Percentiles rank a stretch among this genome's conserved stretches.
Evolutionary conservation across 805 yeast species (phyloP).

Genomic region (Pichia phayaonensis): DNA sequence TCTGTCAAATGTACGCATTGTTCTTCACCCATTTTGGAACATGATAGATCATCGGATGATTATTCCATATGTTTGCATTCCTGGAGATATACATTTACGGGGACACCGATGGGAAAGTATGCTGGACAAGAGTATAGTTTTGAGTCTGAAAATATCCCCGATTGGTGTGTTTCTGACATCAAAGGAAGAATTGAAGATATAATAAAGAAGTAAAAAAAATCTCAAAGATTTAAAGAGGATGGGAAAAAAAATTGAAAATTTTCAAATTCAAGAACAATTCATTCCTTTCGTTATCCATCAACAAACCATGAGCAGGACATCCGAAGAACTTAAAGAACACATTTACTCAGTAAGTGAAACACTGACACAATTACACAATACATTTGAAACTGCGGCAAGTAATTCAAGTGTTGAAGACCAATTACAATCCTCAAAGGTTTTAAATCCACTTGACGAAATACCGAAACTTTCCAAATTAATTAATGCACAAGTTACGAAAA

Average conservation of each 20-base stretch:
- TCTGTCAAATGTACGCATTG: slow-evolving; percentile 28
- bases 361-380: not conserved
- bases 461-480: slow-evolving; percentile 50
- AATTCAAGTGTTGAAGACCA: not conserved
- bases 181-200: not conserved
- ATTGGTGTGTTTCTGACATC: not conserved
- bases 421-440: slow-evolving; percentile 24
- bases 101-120: not conserved
- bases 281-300: not conserved
- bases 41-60: slow-evolving; percentile 13
- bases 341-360: not conserved
- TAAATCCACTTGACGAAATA: slow-evolving; percentile 47
- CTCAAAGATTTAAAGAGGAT: not conserved
- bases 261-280: not conserved
- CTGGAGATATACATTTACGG: slow-evolving; percentile 22
- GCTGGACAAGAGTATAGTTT: not conserved
- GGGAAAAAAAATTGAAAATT: not conserved
- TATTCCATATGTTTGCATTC: slow-evolving; percentile 40
- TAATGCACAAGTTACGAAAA: slow-evolving; percentile 71
- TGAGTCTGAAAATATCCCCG: not conserved
- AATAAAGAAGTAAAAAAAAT: not conserved
- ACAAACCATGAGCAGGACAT: not conserved
- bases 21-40: slow-evolving; percentile 19
- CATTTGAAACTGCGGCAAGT: not conserved
- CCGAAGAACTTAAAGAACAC: not conserved